Conservation (phyloP, 139 green algal genomes). For the Chlamydomonas sp. region DNA sequence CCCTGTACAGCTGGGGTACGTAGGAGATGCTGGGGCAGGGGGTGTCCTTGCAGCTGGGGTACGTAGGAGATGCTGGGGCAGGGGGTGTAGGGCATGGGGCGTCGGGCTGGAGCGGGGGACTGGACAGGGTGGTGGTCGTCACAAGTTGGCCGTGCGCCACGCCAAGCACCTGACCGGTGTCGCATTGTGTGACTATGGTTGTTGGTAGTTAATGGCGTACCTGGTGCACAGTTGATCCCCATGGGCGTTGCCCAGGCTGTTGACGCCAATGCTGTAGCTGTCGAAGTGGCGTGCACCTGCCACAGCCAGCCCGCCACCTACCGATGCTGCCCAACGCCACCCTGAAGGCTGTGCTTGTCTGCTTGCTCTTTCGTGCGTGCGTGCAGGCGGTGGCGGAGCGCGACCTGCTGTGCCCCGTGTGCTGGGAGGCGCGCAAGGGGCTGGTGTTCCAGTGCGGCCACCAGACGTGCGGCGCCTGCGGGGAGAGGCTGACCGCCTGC, state of each 20-base stretch:
- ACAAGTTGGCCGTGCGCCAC: too few relatives aligned
- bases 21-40: not conserved
- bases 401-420: conserved; percentile 42
- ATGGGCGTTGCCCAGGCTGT: too few relatives aligned
- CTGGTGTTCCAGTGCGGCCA: conserved; percentile 51
- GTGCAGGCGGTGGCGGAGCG: conserved; percentile 22
- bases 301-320: too few relatives aligned
- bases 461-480: conserved; percentile 42
- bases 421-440: conserved; percentile 45
- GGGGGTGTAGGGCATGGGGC: too few relatives aligned
- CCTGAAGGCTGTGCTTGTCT: not conserved
- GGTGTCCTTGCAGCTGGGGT: not conserved
- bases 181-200: too few relatives aligned
- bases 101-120: too few relatives aligned
- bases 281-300: too few relatives aligned
- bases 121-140: too few relatives aligned
- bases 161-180: too few relatives aligned
- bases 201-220: not conserved
- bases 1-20: not conserved
- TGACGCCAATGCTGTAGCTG: too few relatives aligned
- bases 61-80: not conserved
- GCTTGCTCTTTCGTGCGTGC: not conserved
- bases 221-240: not conserved
- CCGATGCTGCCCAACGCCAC: too few relatives aligned
- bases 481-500: conserved; percentile 31